A percentile compares a stretch with the other conserved stretches of the same genome.
These are phyloP conservation scores for Fusarium verrucosum DNA, from an alignment of 2,329 filamentous ascomycete species.

Conservation along the genomic window DNA sequence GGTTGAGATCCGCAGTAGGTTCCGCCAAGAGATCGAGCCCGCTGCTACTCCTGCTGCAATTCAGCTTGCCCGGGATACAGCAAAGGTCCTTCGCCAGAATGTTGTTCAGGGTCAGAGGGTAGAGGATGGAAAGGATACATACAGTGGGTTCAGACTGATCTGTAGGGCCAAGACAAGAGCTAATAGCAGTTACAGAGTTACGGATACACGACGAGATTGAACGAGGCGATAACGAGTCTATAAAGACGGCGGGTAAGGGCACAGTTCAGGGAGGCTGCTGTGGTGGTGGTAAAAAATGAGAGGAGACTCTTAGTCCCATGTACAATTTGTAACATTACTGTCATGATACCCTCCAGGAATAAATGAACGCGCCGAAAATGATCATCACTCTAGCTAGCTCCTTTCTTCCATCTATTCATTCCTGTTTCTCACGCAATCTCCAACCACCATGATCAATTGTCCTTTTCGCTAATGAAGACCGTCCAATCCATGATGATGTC, in stretches of 20 bases:
- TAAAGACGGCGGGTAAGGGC: slow-evolving; percentile 69
- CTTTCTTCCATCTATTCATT: slow-evolving; percentile 20
- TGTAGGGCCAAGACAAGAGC: not conserved
- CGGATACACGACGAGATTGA: slow-evolving; percentile 92
- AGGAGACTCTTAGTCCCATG: slow-evolving; percentile 21
- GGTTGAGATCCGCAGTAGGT: slow-evolving; percentile 75
- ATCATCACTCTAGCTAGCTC: slow-evolving; percentile 35
- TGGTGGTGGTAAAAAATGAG: slow-evolving; percentile 48
- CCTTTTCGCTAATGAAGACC: slow-evolving; percentile 35
- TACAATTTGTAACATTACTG: slow-evolving; percentile 47
- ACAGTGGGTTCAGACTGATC: slow-evolving; percentile 56
- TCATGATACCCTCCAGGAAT: slow-evolving; percentile 48
- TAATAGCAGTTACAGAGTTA: slow-evolving; percentile 67
- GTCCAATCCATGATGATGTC: slow-evolving; percentile 7
- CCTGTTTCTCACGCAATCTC: slow-evolving; percentile 18
- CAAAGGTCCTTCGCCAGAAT: slow-evolving; percentile 81
- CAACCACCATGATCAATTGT: slow-evolving; percentile 21
- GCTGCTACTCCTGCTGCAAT: slow-evolving; percentile 71
- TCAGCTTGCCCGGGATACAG: slow-evolving; percentile 82
- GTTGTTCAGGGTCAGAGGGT: slow-evolving; percentile 80
- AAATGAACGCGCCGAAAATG: slow-evolving; percentile 35
- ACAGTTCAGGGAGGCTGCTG: slow-evolving; percentile 41
- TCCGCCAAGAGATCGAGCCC: slow-evolving; percentile 72
- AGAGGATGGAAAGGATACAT: slow-evolving; percentile 58
- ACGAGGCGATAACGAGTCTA: slow-evolving; percentile 89